phyloP scores from a whole-genome alignment of 2,329 filamentous ascomycete genomes.

The Hypoxylon sp. region DNA sequence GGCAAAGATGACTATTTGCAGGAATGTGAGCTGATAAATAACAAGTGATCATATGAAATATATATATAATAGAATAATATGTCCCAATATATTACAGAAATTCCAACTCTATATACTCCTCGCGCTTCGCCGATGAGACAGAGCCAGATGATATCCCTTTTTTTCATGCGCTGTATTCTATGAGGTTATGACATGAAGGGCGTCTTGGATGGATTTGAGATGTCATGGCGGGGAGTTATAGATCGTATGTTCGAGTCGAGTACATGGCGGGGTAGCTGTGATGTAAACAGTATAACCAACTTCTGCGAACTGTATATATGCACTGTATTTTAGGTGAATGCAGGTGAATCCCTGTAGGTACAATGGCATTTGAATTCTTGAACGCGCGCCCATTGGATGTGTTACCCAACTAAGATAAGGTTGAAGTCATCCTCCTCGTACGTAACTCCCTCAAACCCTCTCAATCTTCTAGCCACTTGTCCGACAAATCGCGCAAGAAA shows the following conservation, averaged over 20 bases:
- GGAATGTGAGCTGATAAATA: conserved; percentile 9
- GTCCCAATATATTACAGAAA: conserved; percentile 8
- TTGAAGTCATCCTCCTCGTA: conserved; percentile 17
- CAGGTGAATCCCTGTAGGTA: background rate
- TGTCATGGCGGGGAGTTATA: background rate
- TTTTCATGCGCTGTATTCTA: background rate
- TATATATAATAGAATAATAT: conserved; percentile 4
- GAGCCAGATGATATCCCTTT: background rate
- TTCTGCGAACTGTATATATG: background rate
- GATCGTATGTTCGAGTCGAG: background rate
- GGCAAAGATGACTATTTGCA: background rate
- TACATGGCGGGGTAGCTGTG: conserved; percentile 17
- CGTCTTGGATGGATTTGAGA: conserved; percentile 2
- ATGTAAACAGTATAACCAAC: background rate
- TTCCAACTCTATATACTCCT: conserved; percentile 1
- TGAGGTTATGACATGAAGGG: conserved; percentile 19
- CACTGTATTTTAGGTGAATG: conserved; percentile 19
- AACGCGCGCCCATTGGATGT: conserved; percentile 8
- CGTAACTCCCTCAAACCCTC: conserved; percentile 19
- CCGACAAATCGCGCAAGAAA: conserved; percentile 11
- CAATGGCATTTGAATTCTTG: conserved; percentile 1
- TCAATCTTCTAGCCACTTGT: conserved; percentile 3
- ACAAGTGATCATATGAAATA: background rate
- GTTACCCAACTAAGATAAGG: conserved; percentile 14
- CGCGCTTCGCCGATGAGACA: conserved; percentile 5